Percentiles rank a stretch among this genome's conserved stretches.
Conservation (phyloP, 768 basidiomycete species). For the Pilatotrama ljubarskyi region DNA sequence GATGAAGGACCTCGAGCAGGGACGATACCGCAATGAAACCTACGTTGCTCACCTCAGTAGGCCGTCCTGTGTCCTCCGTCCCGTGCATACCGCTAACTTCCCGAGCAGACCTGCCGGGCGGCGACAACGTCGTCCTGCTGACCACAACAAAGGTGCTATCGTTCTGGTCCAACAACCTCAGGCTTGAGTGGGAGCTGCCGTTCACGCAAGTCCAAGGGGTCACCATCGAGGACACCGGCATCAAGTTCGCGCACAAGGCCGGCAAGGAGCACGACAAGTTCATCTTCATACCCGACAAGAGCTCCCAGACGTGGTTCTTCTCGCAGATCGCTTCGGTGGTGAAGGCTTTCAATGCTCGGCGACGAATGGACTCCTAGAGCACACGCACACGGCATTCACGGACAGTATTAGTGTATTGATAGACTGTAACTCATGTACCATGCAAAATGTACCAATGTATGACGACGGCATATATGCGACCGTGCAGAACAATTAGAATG, state of each 20-base stretch:
- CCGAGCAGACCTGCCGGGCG: slow-evolving; percentile 64
- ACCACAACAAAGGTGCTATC: slow-evolving; percentile 79
- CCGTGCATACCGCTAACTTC: slow-evolving; percentile 11
- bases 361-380: slow-evolving; percentile 60
- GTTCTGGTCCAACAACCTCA: slow-evolving; percentile 83
- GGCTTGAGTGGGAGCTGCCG: slow-evolving; percentile 89
- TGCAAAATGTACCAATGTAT: slow-evolving; percentile 19
- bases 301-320: slow-evolving; percentile 80
- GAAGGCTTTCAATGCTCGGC: slow-evolving; percentile 70
- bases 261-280: slow-evolving; percentile 78
- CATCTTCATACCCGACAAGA: slow-evolving; percentile 73
- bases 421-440: slow-evolving; percentile 21
- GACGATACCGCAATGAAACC: slow-evolving; percentile 76
- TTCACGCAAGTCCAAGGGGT: slow-evolving; percentile 86
- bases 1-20: slow-evolving; percentile 93
- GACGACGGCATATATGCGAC: slow-evolving; percentile 9
- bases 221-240: slow-evolving; percentile 87
- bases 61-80: slow-evolving; percentile 28
- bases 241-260: slow-evolving; percentile 80
- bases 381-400: not conserved
- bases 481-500: not conserved
- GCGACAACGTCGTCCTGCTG: slow-evolving; percentile 78
- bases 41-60: slow-evolving; percentile 93
- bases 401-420: slow-evolving; percentile 23
- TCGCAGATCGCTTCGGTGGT: slow-evolving; percentile 73